Evolutionary conservation across 2,329 filamentous ascomycete genomes (phyloP).

Genomic region (Fusarium sp.): DNA sequence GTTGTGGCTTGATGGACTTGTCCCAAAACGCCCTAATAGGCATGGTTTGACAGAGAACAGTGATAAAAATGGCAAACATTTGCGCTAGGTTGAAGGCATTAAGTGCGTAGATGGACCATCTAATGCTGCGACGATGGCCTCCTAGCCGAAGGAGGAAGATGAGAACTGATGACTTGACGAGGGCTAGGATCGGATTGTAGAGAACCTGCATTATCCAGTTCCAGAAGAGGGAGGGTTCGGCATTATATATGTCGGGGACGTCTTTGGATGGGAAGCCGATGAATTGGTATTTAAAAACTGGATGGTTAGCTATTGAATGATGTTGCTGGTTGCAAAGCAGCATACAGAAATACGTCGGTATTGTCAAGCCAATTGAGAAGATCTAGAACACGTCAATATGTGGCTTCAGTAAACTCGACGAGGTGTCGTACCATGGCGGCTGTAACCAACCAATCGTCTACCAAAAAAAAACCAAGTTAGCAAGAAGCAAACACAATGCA

Average conservation of each 20-base stretch:
- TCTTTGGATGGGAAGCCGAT: constrained; percentile 21
- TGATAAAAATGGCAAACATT: constrained; percentile 51
- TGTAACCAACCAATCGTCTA: constrained; percentile 35
- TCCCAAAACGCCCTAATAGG: constrained; percentile 52
- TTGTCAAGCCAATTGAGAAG: constrained; percentile 27
- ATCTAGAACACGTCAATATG: neutral
- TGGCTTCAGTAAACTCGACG: neutral
- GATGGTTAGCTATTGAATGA: neutral
- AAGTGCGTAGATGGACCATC: constrained; percentile 46
- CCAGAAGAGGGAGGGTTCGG: constrained; percentile 33
- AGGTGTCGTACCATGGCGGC: constrained; percentile 25
- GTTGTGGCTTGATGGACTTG: constrained; percentile 9
- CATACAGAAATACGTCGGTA: constrained; percentile 33
- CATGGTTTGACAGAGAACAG: constrained; percentile 54
- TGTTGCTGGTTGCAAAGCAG: too few relatives aligned
- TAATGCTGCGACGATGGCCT: constrained; percentile 43
- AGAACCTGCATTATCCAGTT: constrained; percentile 44
- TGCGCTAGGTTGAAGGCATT: constrained; percentile 46
- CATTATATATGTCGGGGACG: constrained; percentile 22
- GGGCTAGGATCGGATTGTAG: constrained; percentile 59
- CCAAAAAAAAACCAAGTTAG: neutral
- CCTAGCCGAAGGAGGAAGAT: constrained; percentile 57
- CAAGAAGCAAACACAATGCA: neutral
- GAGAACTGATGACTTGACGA: constrained; percentile 59
- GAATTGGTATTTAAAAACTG: constrained; percentile 36